Evolutionary conservation across 1,284 basidiomycete species (phyloP).

Genomic region (Rhodotorula sp.): DNA sequence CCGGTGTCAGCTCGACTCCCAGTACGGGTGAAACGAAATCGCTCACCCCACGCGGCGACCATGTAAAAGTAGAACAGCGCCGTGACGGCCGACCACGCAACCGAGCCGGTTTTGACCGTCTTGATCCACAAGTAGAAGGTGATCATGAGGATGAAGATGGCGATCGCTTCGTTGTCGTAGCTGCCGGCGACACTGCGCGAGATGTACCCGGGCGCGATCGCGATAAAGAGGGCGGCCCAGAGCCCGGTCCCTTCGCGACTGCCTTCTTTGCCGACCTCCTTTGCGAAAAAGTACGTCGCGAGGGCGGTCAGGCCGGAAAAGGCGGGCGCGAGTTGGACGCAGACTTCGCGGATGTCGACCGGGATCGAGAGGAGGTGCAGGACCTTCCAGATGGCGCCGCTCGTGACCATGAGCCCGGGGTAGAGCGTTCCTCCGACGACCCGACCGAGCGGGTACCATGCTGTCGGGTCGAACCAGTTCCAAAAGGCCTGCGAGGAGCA

Average conservation of each 20-base stretch:
- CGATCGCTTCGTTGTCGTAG: conserved; percentile 99
- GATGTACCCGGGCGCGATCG: conserved; percentile 95
- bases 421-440: conserved; percentile 98
- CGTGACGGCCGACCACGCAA: conserved; percentile 82
- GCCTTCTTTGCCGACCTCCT: conserved; percentile 66
- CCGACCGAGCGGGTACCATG: conserved; percentile 90
- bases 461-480: conserved; percentile 99
- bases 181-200: conserved; percentile 98
- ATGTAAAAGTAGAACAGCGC: conserved; percentile 99
- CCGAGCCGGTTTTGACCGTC: conserved; percentile 89
- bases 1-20: conserved; percentile 5
- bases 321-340: conserved; percentile 93
- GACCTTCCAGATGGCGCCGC: conserved; percentile 91
- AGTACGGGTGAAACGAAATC: background rate
- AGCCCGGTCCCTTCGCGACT: conserved; percentile 79
- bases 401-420: conserved; percentile 96
- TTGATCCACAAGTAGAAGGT: conserved; percentile 99
- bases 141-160: conserved; percentile 99
- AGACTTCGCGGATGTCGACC: conserved; percentile 96
- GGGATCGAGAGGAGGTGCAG: conserved; percentile 87
- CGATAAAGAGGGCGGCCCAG: conserved; percentile 97
- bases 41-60: conserved; percentile 97
- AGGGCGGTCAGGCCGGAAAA: conserved; percentile 96
- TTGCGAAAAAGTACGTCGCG: conserved; percentile 62
- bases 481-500: conserved; percentile 76